phyloP scores from a whole-genome alignment of 139 green algal genomes.

The Asterochloris erici region DNA sequence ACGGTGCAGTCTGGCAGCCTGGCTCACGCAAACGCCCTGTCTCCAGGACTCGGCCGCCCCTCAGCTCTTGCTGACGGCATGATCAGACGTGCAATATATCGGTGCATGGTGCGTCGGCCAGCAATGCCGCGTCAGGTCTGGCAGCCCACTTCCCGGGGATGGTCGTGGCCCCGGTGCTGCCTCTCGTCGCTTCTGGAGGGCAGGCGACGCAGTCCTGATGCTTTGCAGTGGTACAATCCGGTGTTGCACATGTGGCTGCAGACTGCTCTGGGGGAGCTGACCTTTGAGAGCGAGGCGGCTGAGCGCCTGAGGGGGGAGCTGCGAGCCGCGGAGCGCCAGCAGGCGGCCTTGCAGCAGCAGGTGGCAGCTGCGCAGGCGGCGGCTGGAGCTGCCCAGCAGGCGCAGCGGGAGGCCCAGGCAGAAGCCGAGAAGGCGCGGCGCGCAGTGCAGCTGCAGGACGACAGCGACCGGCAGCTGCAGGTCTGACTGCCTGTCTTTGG shows the following conservation, averaged over 20 bases:
- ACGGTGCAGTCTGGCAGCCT: too few relatives aligned
- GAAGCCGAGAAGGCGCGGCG: not conserved
- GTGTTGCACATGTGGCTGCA: not conserved
- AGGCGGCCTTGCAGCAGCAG: not conserved
- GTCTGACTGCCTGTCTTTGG: not conserved
- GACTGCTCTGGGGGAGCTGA: slow-evolving; percentile 55
- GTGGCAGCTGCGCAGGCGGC: not conserved
- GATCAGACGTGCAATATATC: too few relatives aligned
- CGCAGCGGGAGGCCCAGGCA: not conserved
- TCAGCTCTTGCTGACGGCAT: too few relatives aligned
- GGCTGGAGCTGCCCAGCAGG: not conserved
- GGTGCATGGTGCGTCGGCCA: too few relatives aligned
- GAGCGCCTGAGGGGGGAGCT: slow-evolving; percentile 41
- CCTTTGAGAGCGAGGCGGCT: slow-evolving; percentile 51
- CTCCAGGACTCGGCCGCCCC: too few relatives aligned
- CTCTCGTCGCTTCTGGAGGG: too few relatives aligned
- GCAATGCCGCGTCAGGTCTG: too few relatives aligned
- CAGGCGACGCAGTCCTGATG: too few relatives aligned
- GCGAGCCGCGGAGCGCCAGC: not conserved
- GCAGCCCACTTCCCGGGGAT: too few relatives aligned
- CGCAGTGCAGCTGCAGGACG: not conserved
- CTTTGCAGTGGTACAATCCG: too few relatives aligned
- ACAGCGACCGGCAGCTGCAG: slow-evolving; percentile 1
- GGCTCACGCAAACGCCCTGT: too few relatives aligned
- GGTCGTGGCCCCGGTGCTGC: too few relatives aligned